Percentiles rank a stretch among this genome's conserved stretches.
Evolutionary conservation across 768 basidiomycete genomes (phyloP).

Genomic region (Lactarius psammicola): DNA sequence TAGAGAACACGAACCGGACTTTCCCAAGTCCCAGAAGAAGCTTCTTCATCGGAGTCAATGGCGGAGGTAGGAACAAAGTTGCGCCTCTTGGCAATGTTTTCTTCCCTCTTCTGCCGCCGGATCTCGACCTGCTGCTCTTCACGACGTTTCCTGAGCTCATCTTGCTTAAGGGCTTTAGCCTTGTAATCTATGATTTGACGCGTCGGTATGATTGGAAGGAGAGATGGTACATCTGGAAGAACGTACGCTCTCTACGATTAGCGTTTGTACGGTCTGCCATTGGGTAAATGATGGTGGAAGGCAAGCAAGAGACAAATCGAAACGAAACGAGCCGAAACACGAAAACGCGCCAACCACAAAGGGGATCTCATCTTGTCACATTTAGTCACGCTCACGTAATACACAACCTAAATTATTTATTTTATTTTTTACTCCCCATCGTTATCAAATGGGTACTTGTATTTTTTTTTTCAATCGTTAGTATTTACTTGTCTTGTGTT

Average conservation of each 20-base stretch:
- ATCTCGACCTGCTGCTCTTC: conserved; percentile 99
- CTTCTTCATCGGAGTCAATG: conserved; percentile 91
- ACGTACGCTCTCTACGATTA: conserved; percentile 29
- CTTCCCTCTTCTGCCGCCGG: conserved; percentile 96
- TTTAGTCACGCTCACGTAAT: conserved; percentile 20
- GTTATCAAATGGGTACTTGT: conserved; percentile 78
- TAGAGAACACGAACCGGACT: conserved; percentile 56
- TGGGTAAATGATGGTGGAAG: conserved; percentile 16
- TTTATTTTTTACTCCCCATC: conserved; percentile 51
- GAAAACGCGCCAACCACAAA: conserved; percentile 15
- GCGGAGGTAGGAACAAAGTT: conserved; percentile 79
- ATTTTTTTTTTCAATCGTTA: conserved; percentile 37
- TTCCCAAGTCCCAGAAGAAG: conserved; percentile 67
- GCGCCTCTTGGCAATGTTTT: conserved; percentile 96
- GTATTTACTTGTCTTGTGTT: conserved; percentile 28
- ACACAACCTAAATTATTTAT: conserved; percentile 4
- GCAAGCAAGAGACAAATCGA: conserved; percentile 11
- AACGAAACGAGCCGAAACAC: conserved; percentile 20
- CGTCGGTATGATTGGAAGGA: conserved; percentile 39
- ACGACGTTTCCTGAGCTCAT: conserved; percentile 92
- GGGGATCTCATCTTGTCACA: conserved; percentile 19
- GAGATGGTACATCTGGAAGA: not conserved
- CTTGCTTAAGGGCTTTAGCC: conserved; percentile 85
- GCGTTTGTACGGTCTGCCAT: conserved; percentile 26
- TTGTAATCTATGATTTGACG: conserved; percentile 67